A percentile compares a stretch with the other conserved stretches of the same genome.
These are phyloP conservation scores for Trifolium repens DNA, from an alignment of 306 rosid species.

Conservation along the genomic window DNA sequence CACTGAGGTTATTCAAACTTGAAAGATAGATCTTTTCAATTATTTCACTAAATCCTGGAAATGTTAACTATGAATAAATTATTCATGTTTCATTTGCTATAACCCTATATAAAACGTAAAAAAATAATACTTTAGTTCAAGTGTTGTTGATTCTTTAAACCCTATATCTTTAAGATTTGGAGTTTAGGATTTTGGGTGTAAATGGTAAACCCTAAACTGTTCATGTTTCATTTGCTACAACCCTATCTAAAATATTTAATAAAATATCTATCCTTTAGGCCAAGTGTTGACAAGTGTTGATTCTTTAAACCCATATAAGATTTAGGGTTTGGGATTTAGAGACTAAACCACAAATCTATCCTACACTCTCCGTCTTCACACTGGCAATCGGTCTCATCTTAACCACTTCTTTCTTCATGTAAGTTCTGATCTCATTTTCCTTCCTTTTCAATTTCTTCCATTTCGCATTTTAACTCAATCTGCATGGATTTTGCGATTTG, in stretches of 20 bases:
- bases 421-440: conserved; percentile 46
- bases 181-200: not conserved
- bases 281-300: too few relatives aligned
- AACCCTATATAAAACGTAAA: not conserved
- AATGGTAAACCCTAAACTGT: not conserved
- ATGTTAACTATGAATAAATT: too few relatives aligned
- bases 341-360: conserved; percentile 52
- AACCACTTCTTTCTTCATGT: conserved; percentile 96
- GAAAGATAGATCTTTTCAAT: too few relatives aligned
- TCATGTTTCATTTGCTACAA: not conserved
- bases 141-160: not conserved
- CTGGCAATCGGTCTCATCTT: conserved; percentile 82
- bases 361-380: conserved; percentile 72
- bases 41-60: not conserved
- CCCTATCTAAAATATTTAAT: not conserved
- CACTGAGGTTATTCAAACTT: not conserved
- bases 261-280: not conserved
- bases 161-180: not conserved
- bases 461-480: not conserved
- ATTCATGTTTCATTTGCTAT: not conserved
- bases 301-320: not conserved
- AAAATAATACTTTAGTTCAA: not conserved
- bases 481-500: not conserved
- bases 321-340: not conserved
- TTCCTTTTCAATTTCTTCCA: not conserved